Evolutionary conservation across 2,329 filamentous ascomycete genomes (phyloP), one percentile per base, ranked within the genome.

Genomic region (Penicillium sp.): DNA sequence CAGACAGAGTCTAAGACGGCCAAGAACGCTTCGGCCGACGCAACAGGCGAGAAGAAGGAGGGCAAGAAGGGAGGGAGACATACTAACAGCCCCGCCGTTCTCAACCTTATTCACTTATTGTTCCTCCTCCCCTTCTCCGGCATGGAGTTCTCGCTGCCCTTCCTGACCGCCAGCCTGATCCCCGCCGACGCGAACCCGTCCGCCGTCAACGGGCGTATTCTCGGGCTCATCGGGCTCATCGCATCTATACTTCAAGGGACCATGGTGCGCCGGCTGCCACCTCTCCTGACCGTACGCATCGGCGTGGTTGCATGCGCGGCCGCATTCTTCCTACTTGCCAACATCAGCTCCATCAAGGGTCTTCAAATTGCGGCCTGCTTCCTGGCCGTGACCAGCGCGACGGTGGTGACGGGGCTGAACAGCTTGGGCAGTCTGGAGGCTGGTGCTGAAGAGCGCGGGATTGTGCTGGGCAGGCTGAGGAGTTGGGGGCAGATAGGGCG

Each of bases 81-180:
- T 57, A 96, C 90, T 3, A 97, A 97, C 74, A 91, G 88, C 3
- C 91, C 94, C 63, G 75, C 84, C 28, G 71, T 96, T 12, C 84
- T 99, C 47, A 97, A 97, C 70, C 75, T 87, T 1, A 86, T 90
- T 0, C 94, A 99, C 73, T 88, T 97, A 67, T 77, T 87, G 47
- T 99, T 99, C 73, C 85, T 99, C 59, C 85, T 99, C 12, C 96
- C 96, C 75, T 99, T 99, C 76, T 96, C 91, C 2, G 94, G 94
- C 59, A 93, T 99, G 88, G 94, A 99, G 71, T 97, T 96, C 73
- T 96, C 91, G 0, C 82, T 99, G 3, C 92, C 94, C 0, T 99
- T 99, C 72, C 92, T 99, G 85, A 97, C 93, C 0, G 96, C 94
- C 66, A 93, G 96, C 53, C 83, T 99, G 46, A 97, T 97, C 72